These are phyloP conservation scores for Aspergillus incahuasiensis DNA, from an alignment of 495 filamentous ascomycete species.

Conservation along the genomic window DNA sequence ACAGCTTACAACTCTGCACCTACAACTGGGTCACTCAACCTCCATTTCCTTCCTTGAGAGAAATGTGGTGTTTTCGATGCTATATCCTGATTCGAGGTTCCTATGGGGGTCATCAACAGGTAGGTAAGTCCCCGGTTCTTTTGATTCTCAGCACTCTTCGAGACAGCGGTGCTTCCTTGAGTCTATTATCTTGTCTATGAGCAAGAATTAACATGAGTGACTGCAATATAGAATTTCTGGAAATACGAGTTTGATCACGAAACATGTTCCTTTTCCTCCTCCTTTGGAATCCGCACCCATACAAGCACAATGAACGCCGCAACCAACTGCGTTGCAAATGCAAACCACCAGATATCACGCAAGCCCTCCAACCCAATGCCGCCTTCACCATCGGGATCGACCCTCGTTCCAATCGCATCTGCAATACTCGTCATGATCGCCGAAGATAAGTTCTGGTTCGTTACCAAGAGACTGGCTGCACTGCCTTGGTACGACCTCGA, in stretches of 20 bases:
- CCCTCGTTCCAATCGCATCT: constrained; percentile 40
- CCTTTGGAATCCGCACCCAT: constrained; percentile 13
- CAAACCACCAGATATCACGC: constrained; percentile 48
- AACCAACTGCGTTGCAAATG: constrained; percentile 29
- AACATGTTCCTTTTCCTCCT: constrained; percentile 48
- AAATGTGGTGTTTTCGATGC: no score
- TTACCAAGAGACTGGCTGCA: constrained; percentile 32
- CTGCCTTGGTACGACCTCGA: constrained; percentile 31
- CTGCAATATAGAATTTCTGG: no score
- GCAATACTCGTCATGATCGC: constrained; percentile 44
- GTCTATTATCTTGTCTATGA: no score
- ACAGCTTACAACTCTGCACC: no score
- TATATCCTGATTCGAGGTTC: no score
- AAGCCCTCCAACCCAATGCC: constrained; percentile 41
- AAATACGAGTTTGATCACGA: neutral
- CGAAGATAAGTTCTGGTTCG: constrained; percentile 30
- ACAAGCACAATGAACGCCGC: constrained; percentile 36
- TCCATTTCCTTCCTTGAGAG: no score
- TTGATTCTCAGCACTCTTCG: no score
- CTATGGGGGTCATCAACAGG: no score
- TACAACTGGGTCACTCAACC: no score
- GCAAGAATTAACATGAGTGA: no score
- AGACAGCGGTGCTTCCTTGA: no score
- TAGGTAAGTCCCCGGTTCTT: no score
- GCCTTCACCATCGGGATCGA: constrained; percentile 31